These are phyloP conservation scores for Colletotrichum coccodes DNA, from an alignment of 2,329 filamentous ascomycete species.

Conservation along the genomic window DNA sequence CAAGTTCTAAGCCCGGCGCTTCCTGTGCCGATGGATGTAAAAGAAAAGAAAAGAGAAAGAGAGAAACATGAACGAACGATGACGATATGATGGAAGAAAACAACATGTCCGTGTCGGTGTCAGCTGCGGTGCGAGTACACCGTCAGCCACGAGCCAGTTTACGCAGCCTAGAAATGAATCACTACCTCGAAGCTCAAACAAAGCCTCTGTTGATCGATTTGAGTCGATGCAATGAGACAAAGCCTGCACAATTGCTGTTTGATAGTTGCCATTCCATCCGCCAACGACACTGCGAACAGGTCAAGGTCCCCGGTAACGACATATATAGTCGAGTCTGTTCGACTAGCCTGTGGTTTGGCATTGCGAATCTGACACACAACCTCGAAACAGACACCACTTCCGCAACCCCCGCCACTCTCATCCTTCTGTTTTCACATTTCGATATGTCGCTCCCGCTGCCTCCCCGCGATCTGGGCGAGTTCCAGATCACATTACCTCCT, in stretches of 20 bases:
- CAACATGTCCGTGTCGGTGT: slow-evolving; percentile 13
- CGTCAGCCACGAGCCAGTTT: slow-evolving; percentile 18
- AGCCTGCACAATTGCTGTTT: background rate
- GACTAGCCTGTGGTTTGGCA: background rate
- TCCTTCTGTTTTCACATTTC: no score
- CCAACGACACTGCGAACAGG: background rate
- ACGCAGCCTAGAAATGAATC: slow-evolving; percentile 33
- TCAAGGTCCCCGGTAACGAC: no score
- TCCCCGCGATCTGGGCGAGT: background rate
- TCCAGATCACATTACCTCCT: background rate
- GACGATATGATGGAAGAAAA: slow-evolving; percentile 21
- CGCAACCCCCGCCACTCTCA: background rate
- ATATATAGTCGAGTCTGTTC: background rate
- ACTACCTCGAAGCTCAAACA: slow-evolving; percentile 14
- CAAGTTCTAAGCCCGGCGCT: slow-evolving; percentile 58
- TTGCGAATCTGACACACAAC: background rate
- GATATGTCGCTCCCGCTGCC: background rate
- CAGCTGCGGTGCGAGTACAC: slow-evolving; percentile 19
- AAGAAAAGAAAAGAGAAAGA: background rate
- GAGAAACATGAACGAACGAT: slow-evolving; percentile 10
- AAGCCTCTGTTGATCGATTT: background rate
- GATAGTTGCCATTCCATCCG: background rate
- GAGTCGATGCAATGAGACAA: background rate
- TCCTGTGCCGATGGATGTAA: background rate
- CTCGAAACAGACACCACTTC: no score